Conservation (phyloP, 345 rosid genomes). For the Boechera retrofracta region DNA sequence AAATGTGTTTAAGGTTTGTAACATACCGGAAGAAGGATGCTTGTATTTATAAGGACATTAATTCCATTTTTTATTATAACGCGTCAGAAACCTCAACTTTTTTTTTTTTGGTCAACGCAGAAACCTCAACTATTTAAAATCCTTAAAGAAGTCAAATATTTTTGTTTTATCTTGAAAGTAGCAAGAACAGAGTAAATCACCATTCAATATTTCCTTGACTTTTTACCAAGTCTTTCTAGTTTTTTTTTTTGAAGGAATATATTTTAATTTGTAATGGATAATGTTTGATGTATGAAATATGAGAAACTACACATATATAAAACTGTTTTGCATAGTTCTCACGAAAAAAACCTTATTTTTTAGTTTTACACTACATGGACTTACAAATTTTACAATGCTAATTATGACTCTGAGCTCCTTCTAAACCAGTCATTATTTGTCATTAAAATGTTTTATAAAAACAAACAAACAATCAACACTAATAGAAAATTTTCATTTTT, state of each 20-base stretch:
- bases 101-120: too few species aligned
- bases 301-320: not conserved
- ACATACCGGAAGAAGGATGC: not conserved
- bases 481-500: not conserved
- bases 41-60: conserved; percentile 31
- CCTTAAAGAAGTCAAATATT: not conserved
- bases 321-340: not conserved
- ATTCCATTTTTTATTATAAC: not conserved
- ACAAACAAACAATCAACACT: not conserved
- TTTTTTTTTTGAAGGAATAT: not conserved
- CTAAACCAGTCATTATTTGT: too few species aligned
- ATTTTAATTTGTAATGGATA: not conserved
- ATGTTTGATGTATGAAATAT: not conserved
- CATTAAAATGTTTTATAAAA: too few species aligned
- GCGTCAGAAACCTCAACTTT: not conserved
- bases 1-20: not conserved
- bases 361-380: not conserved
- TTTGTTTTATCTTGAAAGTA: not conserved
- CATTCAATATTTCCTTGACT: conserved; percentile 14
- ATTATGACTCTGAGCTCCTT: not conserved
- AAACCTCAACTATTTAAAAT: not conserved
- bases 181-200: not conserved
- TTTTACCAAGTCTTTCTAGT: not conserved
- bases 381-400: not conserved
- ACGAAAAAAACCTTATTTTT: not conserved